Evolutionary conservation across 228 moss, liverwort and hornwort species (phyloP).

Genomic region (Sphagnum fallax): DNA sequence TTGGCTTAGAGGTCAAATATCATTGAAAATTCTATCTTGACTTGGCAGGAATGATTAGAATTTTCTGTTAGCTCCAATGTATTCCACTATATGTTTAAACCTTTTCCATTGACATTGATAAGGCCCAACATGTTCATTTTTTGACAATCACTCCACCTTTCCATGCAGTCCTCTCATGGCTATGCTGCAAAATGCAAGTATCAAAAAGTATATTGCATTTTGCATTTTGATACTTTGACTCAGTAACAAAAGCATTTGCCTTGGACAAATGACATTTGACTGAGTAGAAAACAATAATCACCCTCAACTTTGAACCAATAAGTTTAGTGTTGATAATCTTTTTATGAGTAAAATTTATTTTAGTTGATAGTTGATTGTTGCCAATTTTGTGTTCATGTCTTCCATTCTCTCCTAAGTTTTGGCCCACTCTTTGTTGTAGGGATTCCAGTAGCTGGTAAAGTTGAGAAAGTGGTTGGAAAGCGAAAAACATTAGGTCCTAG

Average conservation of each 20-base stretch:
- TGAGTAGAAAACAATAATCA: neutral
- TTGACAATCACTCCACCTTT: too few species aligned
- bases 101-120: too few species aligned
- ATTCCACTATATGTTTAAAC: too few species aligned
- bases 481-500: conserved; percentile 32
- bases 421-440: conserved; percentile 10
- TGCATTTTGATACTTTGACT: too few species aligned
- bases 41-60: too few species aligned
- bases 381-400: neutral
- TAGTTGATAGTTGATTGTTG: neutral
- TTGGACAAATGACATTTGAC: neutral
- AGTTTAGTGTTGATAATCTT: neutral
- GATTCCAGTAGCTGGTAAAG: conserved; percentile 23
- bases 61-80: too few species aligned
- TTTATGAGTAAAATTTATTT: neutral
- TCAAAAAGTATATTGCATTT: too few species aligned
- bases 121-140: too few species aligned
- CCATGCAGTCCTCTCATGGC: too few species aligned
- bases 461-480: conserved; percentile 28
- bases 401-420: conserved; percentile 5
- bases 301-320: too few species aligned
- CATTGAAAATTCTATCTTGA: too few species aligned
- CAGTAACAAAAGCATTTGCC: neutral
- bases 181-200: too few species aligned
- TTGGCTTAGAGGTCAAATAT: conserved; percentile 42